Percentiles rank a stretch among this genome's conserved stretches.
These are phyloP conservation scores for Licmophora abbreviata DNA, from an alignment of 108 stramenopile species.

Conservation along the genomic window DNA sequence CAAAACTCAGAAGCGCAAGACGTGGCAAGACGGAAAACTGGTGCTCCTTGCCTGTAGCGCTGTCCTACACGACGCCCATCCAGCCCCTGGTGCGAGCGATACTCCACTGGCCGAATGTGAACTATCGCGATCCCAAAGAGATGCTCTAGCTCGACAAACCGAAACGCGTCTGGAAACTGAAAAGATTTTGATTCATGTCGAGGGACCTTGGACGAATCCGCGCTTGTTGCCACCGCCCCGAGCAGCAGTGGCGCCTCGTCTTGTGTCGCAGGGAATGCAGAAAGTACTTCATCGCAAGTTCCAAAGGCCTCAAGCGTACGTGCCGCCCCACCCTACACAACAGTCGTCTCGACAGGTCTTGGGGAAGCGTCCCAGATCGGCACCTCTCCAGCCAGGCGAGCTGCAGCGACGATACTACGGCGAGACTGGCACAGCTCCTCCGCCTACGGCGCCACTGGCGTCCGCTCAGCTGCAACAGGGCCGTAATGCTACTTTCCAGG, in stretches of 20 bases:
- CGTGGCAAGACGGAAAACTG: slow-evolving; percentile 72
- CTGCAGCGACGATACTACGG: slow-evolving; percentile 25
- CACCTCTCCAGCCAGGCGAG: slow-evolving; percentile 43
- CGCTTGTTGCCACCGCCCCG: slow-evolving; percentile 16
- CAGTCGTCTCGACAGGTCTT: slow-evolving; percentile 4
- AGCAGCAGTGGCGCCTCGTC: slow-evolving; percentile 1
- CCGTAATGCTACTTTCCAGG: too few species aligned
- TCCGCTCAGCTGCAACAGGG: too few species aligned
- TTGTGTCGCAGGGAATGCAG: slow-evolving; percentile 29
- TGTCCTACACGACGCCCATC: slow-evolving; percentile 42
- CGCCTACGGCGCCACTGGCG: too few species aligned
- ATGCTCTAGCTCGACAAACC: not conserved
- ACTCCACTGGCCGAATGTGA: slow-evolving; percentile 39
- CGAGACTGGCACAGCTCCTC: too few species aligned
- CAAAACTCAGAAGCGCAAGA: slow-evolving; percentile 76
- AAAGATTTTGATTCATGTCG: slow-evolving; percentile 42
- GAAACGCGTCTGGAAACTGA: not conserved
- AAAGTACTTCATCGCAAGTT: slow-evolving; percentile 53
- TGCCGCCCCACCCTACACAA: slow-evolving; percentile 32
- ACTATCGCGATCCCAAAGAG: slow-evolving; percentile 11
- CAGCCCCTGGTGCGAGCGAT: slow-evolving; percentile 26
- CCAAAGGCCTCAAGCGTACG: slow-evolving; percentile 30
- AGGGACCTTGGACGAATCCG: slow-evolving; percentile 31
- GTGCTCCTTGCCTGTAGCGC: slow-evolving; percentile 20
- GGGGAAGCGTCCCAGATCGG: slow-evolving; percentile 13